Percentiles rank a stretch among this genome's conserved stretches.
phyloP scores from a whole-genome alignment of 371 early-diverging fungal species.

The Mortierella polycephala region DNA sequence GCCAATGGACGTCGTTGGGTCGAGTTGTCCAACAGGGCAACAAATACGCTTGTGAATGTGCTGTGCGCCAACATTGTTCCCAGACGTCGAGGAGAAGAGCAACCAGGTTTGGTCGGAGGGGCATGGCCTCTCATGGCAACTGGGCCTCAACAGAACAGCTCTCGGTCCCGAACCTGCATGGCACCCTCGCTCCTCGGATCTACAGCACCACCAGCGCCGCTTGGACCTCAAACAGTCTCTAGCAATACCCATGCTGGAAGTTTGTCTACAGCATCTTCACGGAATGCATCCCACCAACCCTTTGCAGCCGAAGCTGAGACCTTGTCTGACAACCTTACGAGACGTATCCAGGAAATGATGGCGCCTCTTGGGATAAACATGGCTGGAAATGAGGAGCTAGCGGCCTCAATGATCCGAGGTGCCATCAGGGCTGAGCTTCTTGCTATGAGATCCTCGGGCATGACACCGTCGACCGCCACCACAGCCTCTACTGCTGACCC shows the following conservation, averaged over 20 bases:
- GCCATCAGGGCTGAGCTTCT: conserved; percentile 38
- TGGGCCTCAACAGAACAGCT: conserved; percentile 21
- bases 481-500: background rate
- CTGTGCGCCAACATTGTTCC: conserved; percentile 54
- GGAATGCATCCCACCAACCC: background rate
- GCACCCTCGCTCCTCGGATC: conserved; percentile 50
- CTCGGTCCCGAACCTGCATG: conserved; percentile 25
- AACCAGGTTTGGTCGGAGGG: conserved; percentile 51
- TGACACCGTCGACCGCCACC: conserved; percentile 4
- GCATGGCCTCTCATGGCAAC: conserved; percentile 55
- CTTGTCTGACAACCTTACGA: conserved; percentile 29
- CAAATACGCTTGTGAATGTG: conserved; percentile 54
- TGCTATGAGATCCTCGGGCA: conserved; percentile 2
- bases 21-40: conserved; percentile 50
- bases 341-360: conserved; percentile 28
- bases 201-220: conserved; percentile 49
- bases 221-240: conserved; percentile 20
- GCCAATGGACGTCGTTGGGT: conserved; percentile 54
- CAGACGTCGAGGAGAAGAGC: conserved; percentile 50
- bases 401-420: conserved; percentile 13
- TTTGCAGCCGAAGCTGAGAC: conserved; percentile 14
- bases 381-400: conserved; percentile 2
- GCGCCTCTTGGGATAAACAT: conserved; percentile 17
- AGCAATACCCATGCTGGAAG: background rate
- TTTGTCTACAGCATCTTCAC: conserved; percentile 1